Conservation (phyloP, 306 rosid genomes). For the Sesbania bispinosa region DNA sequence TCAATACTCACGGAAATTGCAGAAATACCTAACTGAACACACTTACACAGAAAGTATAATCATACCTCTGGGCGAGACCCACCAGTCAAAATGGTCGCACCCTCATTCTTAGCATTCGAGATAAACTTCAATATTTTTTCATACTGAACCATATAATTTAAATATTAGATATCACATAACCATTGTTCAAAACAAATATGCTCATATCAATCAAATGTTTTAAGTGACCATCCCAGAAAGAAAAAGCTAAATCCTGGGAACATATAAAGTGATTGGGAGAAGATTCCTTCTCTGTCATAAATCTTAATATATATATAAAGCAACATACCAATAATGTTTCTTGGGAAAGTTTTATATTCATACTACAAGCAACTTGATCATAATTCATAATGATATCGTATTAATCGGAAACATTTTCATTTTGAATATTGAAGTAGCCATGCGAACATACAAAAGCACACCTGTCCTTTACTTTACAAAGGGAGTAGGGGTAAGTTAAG, state of each 20-base stretch:
- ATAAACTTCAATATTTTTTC: constrained; percentile 79
- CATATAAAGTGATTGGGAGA: background rate
- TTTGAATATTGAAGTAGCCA: constrained; percentile 7
- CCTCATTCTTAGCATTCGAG: constrained; percentile 85
- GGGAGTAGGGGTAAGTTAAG: background rate
- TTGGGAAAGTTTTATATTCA: background rate
- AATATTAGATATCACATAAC: constrained; percentile 35
- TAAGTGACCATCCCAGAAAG: background rate
- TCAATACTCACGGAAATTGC: background rate
- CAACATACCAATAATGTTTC: background rate
- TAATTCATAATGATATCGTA: constrained; percentile 2
- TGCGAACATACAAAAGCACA: constrained; percentile 17
- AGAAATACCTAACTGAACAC: background rate
- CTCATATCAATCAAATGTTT: background rate
- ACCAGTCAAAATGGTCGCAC: constrained; percentile 82
- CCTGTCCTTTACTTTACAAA: background rate
- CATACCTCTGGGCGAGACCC: constrained; percentile 93
- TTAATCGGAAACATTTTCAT: background rate
- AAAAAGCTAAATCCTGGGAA: constrained; percentile 3
- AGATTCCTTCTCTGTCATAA: constrained; percentile 1
- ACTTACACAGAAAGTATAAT: constrained; percentile 18
- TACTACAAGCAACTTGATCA: background rate
- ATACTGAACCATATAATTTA: constrained; percentile 52
- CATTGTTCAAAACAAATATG: constrained; percentile 4
- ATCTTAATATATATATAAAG: background rate